A percentile compares a stretch with the other conserved stretches of the same genome.
These are phyloP conservation scores for Tuber umbilicatum DNA, from an alignment of 495 filamentous ascomycete genomes.

Conservation along the genomic window DNA sequence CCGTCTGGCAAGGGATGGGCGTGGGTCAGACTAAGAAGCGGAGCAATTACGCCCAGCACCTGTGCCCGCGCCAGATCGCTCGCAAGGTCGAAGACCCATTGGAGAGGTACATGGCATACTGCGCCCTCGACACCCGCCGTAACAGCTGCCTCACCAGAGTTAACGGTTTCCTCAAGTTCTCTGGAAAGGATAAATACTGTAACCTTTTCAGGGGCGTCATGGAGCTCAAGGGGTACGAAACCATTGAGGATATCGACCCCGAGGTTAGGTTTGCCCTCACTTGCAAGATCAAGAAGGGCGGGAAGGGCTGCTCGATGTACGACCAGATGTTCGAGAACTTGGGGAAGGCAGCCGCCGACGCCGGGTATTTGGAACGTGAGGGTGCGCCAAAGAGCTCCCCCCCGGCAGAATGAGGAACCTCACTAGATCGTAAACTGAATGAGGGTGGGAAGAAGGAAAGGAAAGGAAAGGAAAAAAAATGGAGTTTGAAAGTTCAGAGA, in stretches of 20 bases:
- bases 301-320: slow-evolving; percentile 29
- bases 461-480: background rate
- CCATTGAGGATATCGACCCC: slow-evolving; percentile 20
- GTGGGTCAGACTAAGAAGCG: slow-evolving; percentile 4
- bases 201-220: slow-evolving; percentile 12
- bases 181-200: slow-evolving; percentile 27
- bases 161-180: slow-evolving; percentile 13
- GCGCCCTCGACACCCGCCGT: slow-evolving; percentile 21
- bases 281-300: slow-evolving; percentile 33
- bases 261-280: slow-evolving; percentile 21
- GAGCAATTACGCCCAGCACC: slow-evolving; percentile 16
- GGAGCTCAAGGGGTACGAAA: slow-evolving; percentile 6
- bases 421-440: too few relatives aligned
- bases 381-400: background rate
- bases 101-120: slow-evolving; percentile 31
- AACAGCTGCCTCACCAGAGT: slow-evolving; percentile 10
- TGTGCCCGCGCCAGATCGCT: slow-evolving; percentile 30
- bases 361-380: background rate
- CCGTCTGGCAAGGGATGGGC: slow-evolving; percentile 21
- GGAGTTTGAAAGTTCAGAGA: background rate
- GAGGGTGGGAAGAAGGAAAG: background rate
- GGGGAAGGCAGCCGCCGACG: background rate
- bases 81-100: slow-evolving; percentile 23
- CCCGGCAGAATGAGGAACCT: background rate
- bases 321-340: slow-evolving; percentile 11